Evolutionary conservation across 176 grass and related monocot species (phyloP).

Genomic region (Rhynchospora breviuscula): DNA sequence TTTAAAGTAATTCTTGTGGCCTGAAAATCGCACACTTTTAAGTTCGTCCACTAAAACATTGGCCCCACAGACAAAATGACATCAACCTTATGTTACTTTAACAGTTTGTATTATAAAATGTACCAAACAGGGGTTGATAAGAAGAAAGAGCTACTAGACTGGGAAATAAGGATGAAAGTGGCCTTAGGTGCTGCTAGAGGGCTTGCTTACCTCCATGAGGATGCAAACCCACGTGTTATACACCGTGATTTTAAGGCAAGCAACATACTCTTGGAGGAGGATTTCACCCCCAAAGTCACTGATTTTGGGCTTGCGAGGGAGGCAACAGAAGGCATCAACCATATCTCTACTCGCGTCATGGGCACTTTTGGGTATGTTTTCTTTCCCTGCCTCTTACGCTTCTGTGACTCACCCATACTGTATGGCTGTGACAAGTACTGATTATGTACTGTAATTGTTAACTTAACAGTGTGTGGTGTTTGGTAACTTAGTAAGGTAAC

Average conservation of each 20-base stretch:
- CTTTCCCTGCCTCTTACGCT: not conserved
- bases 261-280: conserved; percentile 89
- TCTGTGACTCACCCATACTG: not conserved
- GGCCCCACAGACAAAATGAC: not conserved
- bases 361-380: conserved; percentile 88
- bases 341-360: conserved; percentile 88
- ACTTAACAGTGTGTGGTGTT: not conserved
- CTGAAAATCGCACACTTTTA: not conserved
- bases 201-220: conserved; percentile 90
- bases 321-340: conserved; percentile 64
- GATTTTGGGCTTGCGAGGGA: conserved; percentile 99
- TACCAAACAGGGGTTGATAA: conserved; percentile 57
- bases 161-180: conserved; percentile 91
- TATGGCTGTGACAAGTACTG: not conserved
- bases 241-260: conserved; percentile 93
- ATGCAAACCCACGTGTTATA: conserved; percentile 96
- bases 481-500: not conserved
- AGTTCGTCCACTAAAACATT: not conserved
- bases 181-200: conserved; percentile 93
- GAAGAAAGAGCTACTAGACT: conserved; percentile 62
- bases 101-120: not conserved
- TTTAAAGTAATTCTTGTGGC: not conserved
- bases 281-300: conserved; percentile 92
- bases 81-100: not conserved
- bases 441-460: not conserved